These are phyloP conservation scores for Metschnikowia anglica DNA, from an alignment of 805 yeast species.

Conservation along the genomic window DNA sequence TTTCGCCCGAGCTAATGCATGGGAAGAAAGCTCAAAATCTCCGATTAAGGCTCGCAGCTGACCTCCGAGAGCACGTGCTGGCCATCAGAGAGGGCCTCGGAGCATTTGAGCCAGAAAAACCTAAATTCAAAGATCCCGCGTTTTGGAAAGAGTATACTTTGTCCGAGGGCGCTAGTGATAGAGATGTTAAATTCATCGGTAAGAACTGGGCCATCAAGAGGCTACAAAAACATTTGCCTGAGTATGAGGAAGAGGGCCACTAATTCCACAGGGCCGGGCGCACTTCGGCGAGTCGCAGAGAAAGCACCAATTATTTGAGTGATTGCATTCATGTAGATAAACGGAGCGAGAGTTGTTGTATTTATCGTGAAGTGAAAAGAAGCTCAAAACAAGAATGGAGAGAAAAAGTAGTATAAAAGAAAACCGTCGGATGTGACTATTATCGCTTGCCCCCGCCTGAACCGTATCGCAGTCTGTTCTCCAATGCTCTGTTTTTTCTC, in stretches of 20 bases:
- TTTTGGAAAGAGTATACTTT: slow-evolving; percentile 75
- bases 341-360: too few species aligned
- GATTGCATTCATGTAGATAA: too few species aligned
- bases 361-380: too few species aligned
- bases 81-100: slow-evolving; percentile 43
- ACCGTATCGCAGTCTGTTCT: too few species aligned
- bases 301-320: too few species aligned
- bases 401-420: too few species aligned
- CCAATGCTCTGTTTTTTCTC: too few species aligned
- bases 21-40: slow-evolving; percentile 67
- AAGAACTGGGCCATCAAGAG: slow-evolving; percentile 80
- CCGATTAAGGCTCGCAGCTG: slow-evolving; percentile 68
- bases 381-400: too few species aligned
- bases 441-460: too few species aligned
- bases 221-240: slow-evolving; percentile 51
- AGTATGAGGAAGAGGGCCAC: slow-evolving; percentile 16
- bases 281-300: too few species aligned
- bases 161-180: slow-evolving; percentile 65
- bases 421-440: too few species aligned
- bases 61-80: slow-evolving; percentile 61
- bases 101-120: slow-evolving; percentile 59
- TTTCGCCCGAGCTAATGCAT: slow-evolving; percentile 57
- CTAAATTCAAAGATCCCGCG: slow-evolving; percentile 59
- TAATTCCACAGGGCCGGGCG: too few species aligned
- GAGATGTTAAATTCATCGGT: slow-evolving; percentile 70